Evolutionary conservation across 1,139 yeast species (phyloP).

Genomic region (Blastobotrys illinoisensis): DNA sequence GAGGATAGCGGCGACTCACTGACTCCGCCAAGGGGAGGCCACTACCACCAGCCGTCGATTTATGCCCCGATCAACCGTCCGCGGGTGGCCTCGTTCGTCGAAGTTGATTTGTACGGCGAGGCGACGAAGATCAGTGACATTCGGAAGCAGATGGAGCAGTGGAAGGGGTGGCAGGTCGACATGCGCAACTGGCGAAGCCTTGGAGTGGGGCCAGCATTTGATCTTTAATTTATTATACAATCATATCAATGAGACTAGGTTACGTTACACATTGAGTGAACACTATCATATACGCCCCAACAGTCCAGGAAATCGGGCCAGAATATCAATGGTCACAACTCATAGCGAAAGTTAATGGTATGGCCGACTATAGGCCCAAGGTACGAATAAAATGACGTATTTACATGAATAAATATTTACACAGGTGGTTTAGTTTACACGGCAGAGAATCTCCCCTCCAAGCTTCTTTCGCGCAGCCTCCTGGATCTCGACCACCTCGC

Average conservation of each 20-base stretch:
- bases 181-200: slow-evolving; percentile 74
- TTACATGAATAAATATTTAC: slow-evolving; percentile 6
- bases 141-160: slow-evolving; percentile 42
- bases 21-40: slow-evolving; percentile 20
- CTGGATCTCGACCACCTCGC: slow-evolving; percentile 63
- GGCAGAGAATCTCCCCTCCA: slow-evolving; percentile 76
- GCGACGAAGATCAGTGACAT: slow-evolving; percentile 26
- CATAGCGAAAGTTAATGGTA: too few relatives aligned
- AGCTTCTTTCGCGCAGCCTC: slow-evolving; percentile 76
- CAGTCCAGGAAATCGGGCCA: too few relatives aligned
- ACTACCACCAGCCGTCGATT: slow-evolving; percentile 11
- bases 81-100: slow-evolving; percentile 31
- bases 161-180: slow-evolving; percentile 86
- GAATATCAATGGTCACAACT: too few relatives aligned
- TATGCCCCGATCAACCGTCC: slow-evolving; percentile 13
- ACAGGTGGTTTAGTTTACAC: slow-evolving; percentile 47
- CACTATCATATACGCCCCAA: too few relatives aligned
- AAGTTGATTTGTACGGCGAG: slow-evolving; percentile 34
- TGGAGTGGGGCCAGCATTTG: slow-evolving; percentile 56
- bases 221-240: slow-evolving; percentile 32
- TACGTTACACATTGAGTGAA: too few relatives aligned
- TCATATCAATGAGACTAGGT: too few relatives aligned
- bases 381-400: not conserved
- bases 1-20: slow-evolving; percentile 22
- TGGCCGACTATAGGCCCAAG: too few relatives aligned